phyloP scores from a whole-genome alignment of 345 rosid genomes.

The Salix udensis region DNA sequence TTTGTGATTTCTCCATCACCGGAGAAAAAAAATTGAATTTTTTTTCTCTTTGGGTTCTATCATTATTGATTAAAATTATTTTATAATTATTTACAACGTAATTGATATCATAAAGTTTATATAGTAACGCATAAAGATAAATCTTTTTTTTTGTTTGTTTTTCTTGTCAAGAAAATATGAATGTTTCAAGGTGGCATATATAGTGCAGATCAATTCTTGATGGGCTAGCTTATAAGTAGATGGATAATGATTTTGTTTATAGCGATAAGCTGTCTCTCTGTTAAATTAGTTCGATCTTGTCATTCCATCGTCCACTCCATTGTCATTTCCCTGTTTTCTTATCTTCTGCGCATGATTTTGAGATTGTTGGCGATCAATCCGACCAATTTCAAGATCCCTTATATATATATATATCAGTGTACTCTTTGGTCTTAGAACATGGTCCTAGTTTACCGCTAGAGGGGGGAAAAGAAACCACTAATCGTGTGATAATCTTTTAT shows the following conservation, averaged over 20 bases:
- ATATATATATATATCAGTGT: not conserved
- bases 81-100: no score
- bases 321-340: not conserved
- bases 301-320: no score
- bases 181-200: not conserved
- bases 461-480: not conserved
- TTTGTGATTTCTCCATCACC: no score
- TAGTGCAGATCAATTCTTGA: no score
- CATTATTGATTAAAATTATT: no score
- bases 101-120: no score
- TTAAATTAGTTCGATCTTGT: not conserved
- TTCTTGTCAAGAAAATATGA: not conserved
- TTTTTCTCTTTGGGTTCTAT: no score
- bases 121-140: no score
- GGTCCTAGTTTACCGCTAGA: not conserved
- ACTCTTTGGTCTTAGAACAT: not conserved
- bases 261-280: conserved; percentile 9
- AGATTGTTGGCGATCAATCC: conserved; percentile 3
- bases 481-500: not conserved
- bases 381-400: not conserved
- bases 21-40: not conserved
- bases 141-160: not conserved
- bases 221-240: not conserved
- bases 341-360: not conserved
- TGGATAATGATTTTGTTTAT: not conserved